Base-by-base conservation (phyloP, 2,329 filamentous ascomycete genomes). In the Elsinoe arachidis region DNA sequence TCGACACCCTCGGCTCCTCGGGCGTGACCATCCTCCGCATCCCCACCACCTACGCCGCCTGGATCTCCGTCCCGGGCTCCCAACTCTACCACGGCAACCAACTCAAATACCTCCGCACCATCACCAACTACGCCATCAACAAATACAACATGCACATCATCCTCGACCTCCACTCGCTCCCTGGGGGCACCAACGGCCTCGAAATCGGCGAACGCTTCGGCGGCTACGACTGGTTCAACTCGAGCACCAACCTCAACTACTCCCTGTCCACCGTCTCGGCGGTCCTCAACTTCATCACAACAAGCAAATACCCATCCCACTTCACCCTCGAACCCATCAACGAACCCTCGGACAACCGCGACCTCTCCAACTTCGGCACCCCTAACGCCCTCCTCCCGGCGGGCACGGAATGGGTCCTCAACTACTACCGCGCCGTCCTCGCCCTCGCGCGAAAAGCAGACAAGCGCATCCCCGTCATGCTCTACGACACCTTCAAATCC, bases 281-380 rank as follows among this genome's bases (percentile, higher is more conserved):
- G 1, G 64, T 69, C 1, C 58, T 72, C 11, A 55, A 58, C n/a
- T 73, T 67, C 57, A 68, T 73, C 51, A 57, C 66, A 47, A 55
- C 55, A 9, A 68, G 66, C 4, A 65, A 65, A 11, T 62, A 57
- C 15, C 62, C 64, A 4, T 62, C 70, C 53, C 64, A 63, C 9
- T 72, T 67, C 61, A 71, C 69, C 55, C 59, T 74, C 39, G 65
- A 63, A 2, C 69, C 70, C 4, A 67, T 74, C 61, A 74, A 74
- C 61, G 70, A 74, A 54, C 62, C 70, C 0, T 65, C 61, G 30
- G 71, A 73, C 62, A 70, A 70, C 58, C 33, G n/a, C 14, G 35
- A 53, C 49, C 61, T 72, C 34, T 58, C 62, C 6, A 63, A 59
- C 17, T 72, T 73, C 52, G 70, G 65, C 38, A 66, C 65, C 5